Base-by-base conservation (phyloP, 2,329 filamentous ascomycete genomes). In the Neofusicoccum ribis region DNA sequence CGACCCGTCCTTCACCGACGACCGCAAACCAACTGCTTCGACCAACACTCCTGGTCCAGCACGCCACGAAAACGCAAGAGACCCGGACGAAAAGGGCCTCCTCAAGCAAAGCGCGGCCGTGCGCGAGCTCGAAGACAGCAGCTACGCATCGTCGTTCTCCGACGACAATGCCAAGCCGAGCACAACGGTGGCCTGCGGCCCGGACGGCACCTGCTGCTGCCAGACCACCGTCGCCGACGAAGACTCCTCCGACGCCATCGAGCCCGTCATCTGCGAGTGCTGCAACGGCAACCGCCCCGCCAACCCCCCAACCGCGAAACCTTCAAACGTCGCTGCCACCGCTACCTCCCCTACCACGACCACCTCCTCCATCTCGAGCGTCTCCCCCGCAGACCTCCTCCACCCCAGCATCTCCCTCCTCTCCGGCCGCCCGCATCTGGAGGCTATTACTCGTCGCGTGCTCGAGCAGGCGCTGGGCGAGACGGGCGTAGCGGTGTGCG, bases 401-500 rank as follows among this genome's bases (percentile, higher is more conserved):
- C 77, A 75, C 67, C 76, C 73, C 46, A 71, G 69, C 60, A 71
- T 77, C 67, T 67, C 70, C 5, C 65, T 85, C 5, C 68, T 83
- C 49, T 77, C 81, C 2, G 85, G 86, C 9, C 81, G 87, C 4
- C 87, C 87, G 0, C 75, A 81, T 23, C 75, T 83, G 3, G 76
- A 77, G 17, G 78, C 77, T 15, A 80, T 89, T 63, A 84, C 89
- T 27, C 79, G 83, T 34, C 81, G 81, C 52, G 78, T 82, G 0
- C 78, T 89, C 0, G 87, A 89, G 72, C 78, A 82, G 52, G 87
- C 87, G 0, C 73, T 81, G 12, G 88, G 88, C 2, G 88, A 90
- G 74, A 87, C 82, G 37, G 86, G 84, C 0, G 84, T 90, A 0
- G 83, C 88, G 2, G 86, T 86, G 0, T 90, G 88, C 70, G 88